Base-by-base conservation (phyloP, 176 grass and related monocot genomes). In the Aegilops speltoides region DNA sequence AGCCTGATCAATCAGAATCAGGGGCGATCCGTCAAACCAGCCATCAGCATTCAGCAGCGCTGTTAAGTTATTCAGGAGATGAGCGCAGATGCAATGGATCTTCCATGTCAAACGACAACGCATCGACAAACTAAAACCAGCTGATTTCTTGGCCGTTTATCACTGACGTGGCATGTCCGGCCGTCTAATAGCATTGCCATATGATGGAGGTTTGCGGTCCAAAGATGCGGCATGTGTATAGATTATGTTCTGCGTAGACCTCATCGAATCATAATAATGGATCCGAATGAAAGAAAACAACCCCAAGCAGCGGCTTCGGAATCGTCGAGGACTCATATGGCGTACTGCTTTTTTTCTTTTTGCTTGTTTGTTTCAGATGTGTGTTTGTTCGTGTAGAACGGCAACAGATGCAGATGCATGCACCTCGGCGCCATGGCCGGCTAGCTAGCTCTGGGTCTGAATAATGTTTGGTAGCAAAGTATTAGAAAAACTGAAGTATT, bases 81-180 rank as follows among this genome's bases (percentile, higher is more conserved):
- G 61, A 2, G 14, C 2, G 20, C 52, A 73, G 12, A 72, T 86
- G 23, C 77, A 86, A 80, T 80, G 85, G 20, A 73, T 80, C 26
- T 20, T 72, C 36, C 77, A 32, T 41, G 59, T 72, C 65, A 25
- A 23, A 48, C 37, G 26, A 80, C 33, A 41, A 28, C 4, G 8
- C 38, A 19, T 60, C 36, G 36, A 80, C 77, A 48, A 79, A 48
- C 24, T 29, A 10, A 17, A 73, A 86, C 36, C 34, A 41, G 8
- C 65, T 8, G 12, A 5, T 6, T 45, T 65, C 43, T 22, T 54
- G 22, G 9, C 65, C 48, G 3, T 52, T 52, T 57, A 57, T 8
- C 52, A 57, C 0, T 8, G 3, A 6, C 52, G 17, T 57, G 68
- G 59, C 33, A 62, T 65, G 37, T 6, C 37, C 23, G 37, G 13